These are phyloP conservation scores for Pisolithus tinctorius DNA, from an alignment of 768 basidiomycete species.

Conservation along the genomic window DNA sequence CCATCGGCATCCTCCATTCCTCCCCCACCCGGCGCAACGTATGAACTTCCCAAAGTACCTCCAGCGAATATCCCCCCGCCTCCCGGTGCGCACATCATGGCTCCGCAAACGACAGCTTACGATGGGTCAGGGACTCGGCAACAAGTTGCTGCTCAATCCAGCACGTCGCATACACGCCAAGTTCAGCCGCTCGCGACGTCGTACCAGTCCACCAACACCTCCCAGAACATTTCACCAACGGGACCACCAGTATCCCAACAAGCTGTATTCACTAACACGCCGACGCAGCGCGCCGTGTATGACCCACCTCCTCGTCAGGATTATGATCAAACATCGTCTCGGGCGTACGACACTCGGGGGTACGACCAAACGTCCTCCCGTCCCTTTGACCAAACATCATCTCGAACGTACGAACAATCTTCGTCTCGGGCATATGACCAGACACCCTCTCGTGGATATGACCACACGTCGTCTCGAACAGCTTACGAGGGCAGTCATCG, in stretches of 20 bases:
- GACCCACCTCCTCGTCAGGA: not conserved
- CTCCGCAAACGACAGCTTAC: slow-evolving; percentile 4
- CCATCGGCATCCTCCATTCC: slow-evolving; percentile 6
- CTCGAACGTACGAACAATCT: too few species aligned
- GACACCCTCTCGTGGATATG: too few species aligned
- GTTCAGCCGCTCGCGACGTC: not conserved
- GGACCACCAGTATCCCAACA: not conserved
- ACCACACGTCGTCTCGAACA: too few species aligned
- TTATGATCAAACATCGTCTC: too few species aligned
- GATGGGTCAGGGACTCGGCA: slow-evolving; percentile 9
- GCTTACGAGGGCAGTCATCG: too few species aligned
- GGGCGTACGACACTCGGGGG: too few species aligned
- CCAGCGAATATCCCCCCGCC: slow-evolving; percentile 7
- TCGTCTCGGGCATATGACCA: too few species aligned
- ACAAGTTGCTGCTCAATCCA: not conserved
- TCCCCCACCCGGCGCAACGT: slow-evolving; percentile 8
- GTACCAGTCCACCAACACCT: not conserved
- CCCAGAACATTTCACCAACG: not conserved
- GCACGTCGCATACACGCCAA: not conserved
- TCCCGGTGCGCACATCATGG: slow-evolving; percentile 16
- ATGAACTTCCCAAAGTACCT: slow-evolving; percentile 4
- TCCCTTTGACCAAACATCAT: too few species aligned
- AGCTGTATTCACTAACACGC: not conserved
- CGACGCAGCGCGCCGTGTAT: not conserved
- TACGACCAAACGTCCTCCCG: too few species aligned